Base-by-base conservation (phyloP, 306 rosid species). In the Comarum palustre region DNA sequence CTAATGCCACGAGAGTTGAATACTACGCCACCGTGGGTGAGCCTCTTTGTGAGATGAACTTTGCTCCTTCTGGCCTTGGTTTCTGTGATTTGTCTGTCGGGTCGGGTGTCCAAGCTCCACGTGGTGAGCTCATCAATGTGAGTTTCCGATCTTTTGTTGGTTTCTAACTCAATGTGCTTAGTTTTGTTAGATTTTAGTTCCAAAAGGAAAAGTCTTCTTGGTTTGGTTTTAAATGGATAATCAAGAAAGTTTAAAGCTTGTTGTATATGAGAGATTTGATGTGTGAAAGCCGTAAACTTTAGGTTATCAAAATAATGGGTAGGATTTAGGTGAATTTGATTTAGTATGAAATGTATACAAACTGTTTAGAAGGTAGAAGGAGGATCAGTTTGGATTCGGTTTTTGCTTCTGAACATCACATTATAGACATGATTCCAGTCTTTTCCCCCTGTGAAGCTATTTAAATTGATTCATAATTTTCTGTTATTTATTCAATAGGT, bases 21-120 rank as follows among this genome's bases (percentile, higher is more conserved):
- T 91, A 91, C 84, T 95, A 88, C 71, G 97, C 99, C 25, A 91
- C 96, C 6, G 96, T 92, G 4, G 96, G 82, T 51, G 99, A 90
- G 24, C 96, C 97, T 41, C 43, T 70, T 29, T 91, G 99, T 58
- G 96, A 91, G 66, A 79, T 88, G 79, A 90, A 81, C 36, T 88
- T 78, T 31, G 97, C 25, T 2, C 87, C 81, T 62, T 90, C 96
- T 38, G 97, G 96, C 7, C 97, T 94, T 69, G 99, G 99, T 42
- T 94, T 80, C 78, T 94, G 97, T 57, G 97, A 91, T 39, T 60
- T 88, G 32, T 67, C 68, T 7, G 83, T 85, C 38, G 99, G 97
- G 4, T 47, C 81, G 14, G 97, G 96, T 45, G 76, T 46, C 3
- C 85, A 89, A 81, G 95, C 87, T 81, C 99, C 99, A 36, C 74